These are phyloP conservation scores for Citrus australasica DNA, from an alignment of 345 rosid genomes.

Conservation along the genomic window DNA sequence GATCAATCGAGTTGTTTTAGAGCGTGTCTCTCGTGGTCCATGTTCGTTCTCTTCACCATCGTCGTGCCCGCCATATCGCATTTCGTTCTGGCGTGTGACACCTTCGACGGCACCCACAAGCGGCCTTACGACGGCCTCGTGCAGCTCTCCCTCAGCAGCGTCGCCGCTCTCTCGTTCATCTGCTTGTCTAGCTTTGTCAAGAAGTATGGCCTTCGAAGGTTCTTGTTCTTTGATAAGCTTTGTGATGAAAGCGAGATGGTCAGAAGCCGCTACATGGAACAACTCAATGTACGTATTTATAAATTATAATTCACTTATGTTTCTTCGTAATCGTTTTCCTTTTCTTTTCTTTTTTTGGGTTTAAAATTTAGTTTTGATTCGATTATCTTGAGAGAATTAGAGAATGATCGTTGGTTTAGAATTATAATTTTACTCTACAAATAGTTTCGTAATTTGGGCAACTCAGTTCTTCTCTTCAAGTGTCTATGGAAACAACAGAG, in stretches of 20 bases:
- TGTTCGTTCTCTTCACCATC: constrained; percentile 58
- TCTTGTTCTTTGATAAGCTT: constrained; percentile 90
- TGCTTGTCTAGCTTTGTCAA: constrained; percentile 62
- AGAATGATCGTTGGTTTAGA: not conserved
- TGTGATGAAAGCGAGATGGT: constrained; percentile 88
- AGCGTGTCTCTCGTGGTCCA: constrained; percentile 65
- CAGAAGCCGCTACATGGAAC: constrained; percentile 55
- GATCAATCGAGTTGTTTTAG: constrained; percentile 66
- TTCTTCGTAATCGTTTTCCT: not conserved
- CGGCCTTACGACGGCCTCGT: constrained; percentile 74
- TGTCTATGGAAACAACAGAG: not conserved
- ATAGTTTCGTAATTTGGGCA: not conserved
- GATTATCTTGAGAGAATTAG: not conserved
- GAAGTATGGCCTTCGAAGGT: constrained; percentile 66
- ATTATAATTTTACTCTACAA: too few species aligned
- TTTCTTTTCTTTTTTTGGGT: not conserved
- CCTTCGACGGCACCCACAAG: constrained; percentile 64
- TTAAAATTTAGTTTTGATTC: not conserved
- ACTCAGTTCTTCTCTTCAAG: not conserved
- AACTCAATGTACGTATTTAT: constrained; percentile 65
- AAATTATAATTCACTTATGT: not conserved
- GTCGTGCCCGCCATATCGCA: constrained; percentile 71
- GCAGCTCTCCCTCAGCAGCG: constrained; percentile 75
- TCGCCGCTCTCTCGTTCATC: constrained; percentile 66
- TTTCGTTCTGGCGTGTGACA: constrained; percentile 72